Evolutionary conservation across 2,329 filamentous ascomycete genomes (phyloP).

Genomic region (Clonostachys byssicola): DNA sequence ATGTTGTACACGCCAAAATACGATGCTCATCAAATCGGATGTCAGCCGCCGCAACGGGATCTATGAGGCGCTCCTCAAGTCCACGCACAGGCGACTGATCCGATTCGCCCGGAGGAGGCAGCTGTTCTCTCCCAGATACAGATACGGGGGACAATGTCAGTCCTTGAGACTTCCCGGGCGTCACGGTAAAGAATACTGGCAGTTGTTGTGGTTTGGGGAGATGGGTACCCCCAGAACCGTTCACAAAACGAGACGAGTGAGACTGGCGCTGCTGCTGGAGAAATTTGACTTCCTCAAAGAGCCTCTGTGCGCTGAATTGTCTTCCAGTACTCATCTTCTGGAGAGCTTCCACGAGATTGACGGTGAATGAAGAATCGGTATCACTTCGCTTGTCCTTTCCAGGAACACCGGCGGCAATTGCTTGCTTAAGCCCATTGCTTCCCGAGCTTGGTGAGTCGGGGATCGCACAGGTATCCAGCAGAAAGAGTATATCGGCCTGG

Average conservation of each 20-base stretch:
- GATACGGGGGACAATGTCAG: constrained; percentile 42
- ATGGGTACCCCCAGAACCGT: too few relatives aligned
- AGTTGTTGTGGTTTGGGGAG: constrained; percentile 20
- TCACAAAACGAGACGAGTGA: too few relatives aligned
- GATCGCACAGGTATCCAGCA: constrained; percentile 59
- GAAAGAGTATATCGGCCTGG: constrained; percentile 56
- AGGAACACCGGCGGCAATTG: constrained; percentile 54
- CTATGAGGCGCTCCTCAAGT: constrained; percentile 35
- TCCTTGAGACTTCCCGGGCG: constrained; percentile 45
- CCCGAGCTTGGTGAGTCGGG: constrained; percentile 44
- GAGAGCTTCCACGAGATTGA: constrained; percentile 50
- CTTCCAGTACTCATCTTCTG: constrained; percentile 45
- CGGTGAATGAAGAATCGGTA: constrained; percentile 52
- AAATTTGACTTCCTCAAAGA: constrained; percentile 50
- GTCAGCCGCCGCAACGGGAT: constrained; percentile 43
- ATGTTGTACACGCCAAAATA: constrained; percentile 63
- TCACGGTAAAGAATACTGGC: constrained; percentile 52
- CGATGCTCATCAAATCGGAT: constrained; percentile 58
- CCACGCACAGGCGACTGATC: not conserved
- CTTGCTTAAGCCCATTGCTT: constrained; percentile 55
- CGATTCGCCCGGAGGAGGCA: not conserved
- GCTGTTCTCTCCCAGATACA: not conserved
- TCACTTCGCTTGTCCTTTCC: constrained; percentile 41
- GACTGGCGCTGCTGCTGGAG: constrained; percentile 28
- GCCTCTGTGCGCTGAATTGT: constrained; percentile 51